Conservation (phyloP, 306 rosid genomes). For the Coriaria nepalensis region DNA sequence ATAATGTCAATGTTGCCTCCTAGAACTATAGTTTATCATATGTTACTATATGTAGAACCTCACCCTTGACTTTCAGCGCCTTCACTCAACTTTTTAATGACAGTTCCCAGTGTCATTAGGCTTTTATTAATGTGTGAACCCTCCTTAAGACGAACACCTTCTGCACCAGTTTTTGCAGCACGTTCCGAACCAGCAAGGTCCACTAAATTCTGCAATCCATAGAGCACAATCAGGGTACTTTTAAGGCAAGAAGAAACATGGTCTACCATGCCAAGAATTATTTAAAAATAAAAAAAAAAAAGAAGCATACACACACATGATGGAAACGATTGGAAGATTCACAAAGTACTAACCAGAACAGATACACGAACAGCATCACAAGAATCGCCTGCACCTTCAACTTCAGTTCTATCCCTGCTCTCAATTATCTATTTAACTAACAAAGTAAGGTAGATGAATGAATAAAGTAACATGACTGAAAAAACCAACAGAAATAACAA, state of each 20-base stretch:
- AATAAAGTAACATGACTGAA: slow-evolving; percentile 1
- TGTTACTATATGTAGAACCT: slow-evolving; percentile 14
- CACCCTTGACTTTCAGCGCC: slow-evolving; percentile 99
- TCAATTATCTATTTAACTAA: slow-evolving; percentile 58
- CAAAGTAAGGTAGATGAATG: slow-evolving; percentile 12
- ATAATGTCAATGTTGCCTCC: slow-evolving; percentile 6
- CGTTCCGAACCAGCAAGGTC: slow-evolving; percentile 99
- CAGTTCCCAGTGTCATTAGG: slow-evolving; percentile 96
- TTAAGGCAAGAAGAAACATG: background rate
- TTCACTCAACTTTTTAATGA: slow-evolving; percentile 92
- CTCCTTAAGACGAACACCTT: slow-evolving; percentile 87
- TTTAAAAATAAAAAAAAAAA: background rate
- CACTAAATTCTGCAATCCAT: slow-evolving; percentile 62
- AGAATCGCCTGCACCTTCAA: slow-evolving; percentile 38
- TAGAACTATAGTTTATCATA: slow-evolving; percentile 9
- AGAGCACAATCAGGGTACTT: slow-evolving; percentile 8
- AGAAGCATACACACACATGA: slow-evolving; percentile 1
- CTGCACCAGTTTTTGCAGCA: slow-evolving; percentile 97
- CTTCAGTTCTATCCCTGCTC: slow-evolving; percentile 67
- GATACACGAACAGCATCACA: slow-evolving; percentile 96
- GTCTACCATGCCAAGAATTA: slow-evolving; percentile 3
- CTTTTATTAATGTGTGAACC: slow-evolving; percentile 97
- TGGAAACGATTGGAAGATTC: background rate
- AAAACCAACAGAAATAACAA: slow-evolving; percentile 11
- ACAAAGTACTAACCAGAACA: slow-evolving; percentile 52